Base-by-base conservation (phyloP, 2,329 filamentous ascomycete species). In the Penicillium psychrosexuale region DNA sequence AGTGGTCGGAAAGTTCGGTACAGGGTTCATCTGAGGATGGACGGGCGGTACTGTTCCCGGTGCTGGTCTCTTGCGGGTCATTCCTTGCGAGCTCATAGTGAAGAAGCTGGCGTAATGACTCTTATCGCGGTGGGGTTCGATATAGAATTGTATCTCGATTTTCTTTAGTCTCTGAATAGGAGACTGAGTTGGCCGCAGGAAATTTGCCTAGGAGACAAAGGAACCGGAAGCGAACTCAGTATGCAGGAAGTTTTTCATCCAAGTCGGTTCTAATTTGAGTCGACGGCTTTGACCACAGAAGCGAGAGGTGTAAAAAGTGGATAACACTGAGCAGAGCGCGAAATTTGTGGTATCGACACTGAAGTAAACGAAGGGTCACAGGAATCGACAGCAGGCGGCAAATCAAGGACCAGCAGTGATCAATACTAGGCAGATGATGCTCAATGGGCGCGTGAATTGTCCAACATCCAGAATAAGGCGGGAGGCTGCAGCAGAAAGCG, bases 51-150 rank as follows among this genome's bases (percentile, higher is more conserved):
- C 81, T 58, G 86, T 78, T 69, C 87, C 89, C 53, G 89, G 87
- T 44, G 89, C 89, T 63, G 87, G 80, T 71, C 90, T 82, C 78
- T 94, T 94, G 73, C 89, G 79, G 49, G 74, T 76, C 39, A 74
- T 66, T 47, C 72, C 71, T 68, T 77, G 74, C 22, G 75, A 72
- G 50, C 71, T 68, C 74, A 75, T 77, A 53, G 50, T 62, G 58
- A 59, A 57, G 27, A 28, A 13, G 17, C 27, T 38, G 39, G 39
- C 39, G 52, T 40, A 33, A 46, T 51, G 33, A 27, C 47, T 52
- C 50, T 56, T 51, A 47, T 56, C 57, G 51, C 47, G 55, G 46
- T 53, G 28, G 30, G 45, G 28, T 33, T 31, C 40, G 34, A 34
- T 19, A 28, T 51, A 8, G 19, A 33, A 51, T 45, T 51, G 31